Conservation (phyloP, 345 rosid genomes). For the Aquilaria sinensis region DNA sequence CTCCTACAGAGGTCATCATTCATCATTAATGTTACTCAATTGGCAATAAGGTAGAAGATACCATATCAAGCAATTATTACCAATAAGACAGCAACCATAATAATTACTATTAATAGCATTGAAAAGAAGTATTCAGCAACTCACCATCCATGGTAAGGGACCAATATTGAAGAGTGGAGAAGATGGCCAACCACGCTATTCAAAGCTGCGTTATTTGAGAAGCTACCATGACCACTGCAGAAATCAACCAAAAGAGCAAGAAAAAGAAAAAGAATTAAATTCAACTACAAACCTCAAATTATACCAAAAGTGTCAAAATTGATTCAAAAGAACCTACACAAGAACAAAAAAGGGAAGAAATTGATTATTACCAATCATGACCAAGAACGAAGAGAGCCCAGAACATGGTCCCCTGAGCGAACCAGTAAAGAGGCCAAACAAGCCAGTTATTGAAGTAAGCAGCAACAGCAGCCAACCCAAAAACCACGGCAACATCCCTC, state of each 20-base stretch:
- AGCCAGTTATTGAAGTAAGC: constrained; percentile 58
- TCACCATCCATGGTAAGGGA: constrained; percentile 95
- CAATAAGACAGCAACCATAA: not conserved
- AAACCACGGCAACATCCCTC: constrained; percentile 62
- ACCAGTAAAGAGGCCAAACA: constrained; percentile 94
- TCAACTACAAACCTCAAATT: constrained; percentile 4
- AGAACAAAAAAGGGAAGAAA: not conserved
- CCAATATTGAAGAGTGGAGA: constrained; percentile 85
- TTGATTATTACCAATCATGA: constrained; percentile 66
- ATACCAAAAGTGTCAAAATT: constrained; percentile 10
- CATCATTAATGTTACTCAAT: constrained; percentile 5
- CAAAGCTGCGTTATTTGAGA: constrained; percentile 59
- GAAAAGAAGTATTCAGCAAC: constrained; percentile 10
- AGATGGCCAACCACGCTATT: constrained; percentile 82
- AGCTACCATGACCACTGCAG: constrained; percentile 91
- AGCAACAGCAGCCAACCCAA: constrained; percentile 77
- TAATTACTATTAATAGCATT: not conserved
- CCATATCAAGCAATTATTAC: no score
- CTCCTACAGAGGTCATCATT: constrained; percentile 39
- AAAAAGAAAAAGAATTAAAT: constrained; percentile 12
- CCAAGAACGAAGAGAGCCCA: constrained; percentile 99
- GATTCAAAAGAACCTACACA: not conserved
- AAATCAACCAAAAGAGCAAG: constrained; percentile 3
- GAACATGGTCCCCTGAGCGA: constrained; percentile 91
- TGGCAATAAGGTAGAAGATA: not conserved